Conservation (phyloP, 371 early-diverging fungal species). For the Mucor sp. region DNA sequence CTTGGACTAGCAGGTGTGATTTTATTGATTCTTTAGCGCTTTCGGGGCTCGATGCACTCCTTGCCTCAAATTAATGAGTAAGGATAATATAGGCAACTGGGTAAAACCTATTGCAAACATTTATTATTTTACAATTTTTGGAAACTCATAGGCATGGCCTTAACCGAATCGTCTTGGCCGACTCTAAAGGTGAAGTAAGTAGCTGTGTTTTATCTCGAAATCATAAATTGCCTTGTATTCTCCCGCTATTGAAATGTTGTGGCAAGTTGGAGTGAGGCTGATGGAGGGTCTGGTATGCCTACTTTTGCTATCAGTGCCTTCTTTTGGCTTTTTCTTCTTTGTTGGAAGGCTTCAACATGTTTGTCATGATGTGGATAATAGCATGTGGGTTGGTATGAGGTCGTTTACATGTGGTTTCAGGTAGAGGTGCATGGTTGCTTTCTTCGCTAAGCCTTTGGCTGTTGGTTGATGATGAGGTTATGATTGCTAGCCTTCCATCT, state of each 20-base stretch:
- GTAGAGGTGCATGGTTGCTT: not conserved
- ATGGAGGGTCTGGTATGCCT: not conserved
- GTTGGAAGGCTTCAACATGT: not conserved
- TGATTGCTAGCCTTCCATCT: conserved; percentile 43
- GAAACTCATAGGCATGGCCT: conserved; percentile 44
- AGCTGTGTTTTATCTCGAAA: not conserved
- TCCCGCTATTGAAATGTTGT: not conserved
- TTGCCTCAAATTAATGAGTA: conserved; percentile 57
- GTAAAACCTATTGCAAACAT: conserved; percentile 42
- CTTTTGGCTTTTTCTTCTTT: not conserved
- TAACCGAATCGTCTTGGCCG: conserved; percentile 30
- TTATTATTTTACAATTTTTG: conserved; percentile 37
- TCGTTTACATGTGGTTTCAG: not conserved
- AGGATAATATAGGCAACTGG: conserved; percentile 56
- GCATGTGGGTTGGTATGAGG: not conserved
- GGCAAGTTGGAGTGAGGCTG: not conserved
- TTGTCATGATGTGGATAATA: not conserved
- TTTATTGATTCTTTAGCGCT: not conserved
- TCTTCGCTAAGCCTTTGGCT: conserved; percentile 13
- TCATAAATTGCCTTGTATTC: not conserved
- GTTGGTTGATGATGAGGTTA: conserved; percentile 25
- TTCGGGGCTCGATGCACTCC: conserved; percentile 9
- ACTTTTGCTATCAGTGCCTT: conserved; percentile 10
- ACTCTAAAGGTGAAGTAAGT: not conserved
- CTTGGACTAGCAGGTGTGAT: not conserved